phyloP scores from a whole-genome alignment of 106 monocot species.

The Dioscorea dumetorum region DNA sequence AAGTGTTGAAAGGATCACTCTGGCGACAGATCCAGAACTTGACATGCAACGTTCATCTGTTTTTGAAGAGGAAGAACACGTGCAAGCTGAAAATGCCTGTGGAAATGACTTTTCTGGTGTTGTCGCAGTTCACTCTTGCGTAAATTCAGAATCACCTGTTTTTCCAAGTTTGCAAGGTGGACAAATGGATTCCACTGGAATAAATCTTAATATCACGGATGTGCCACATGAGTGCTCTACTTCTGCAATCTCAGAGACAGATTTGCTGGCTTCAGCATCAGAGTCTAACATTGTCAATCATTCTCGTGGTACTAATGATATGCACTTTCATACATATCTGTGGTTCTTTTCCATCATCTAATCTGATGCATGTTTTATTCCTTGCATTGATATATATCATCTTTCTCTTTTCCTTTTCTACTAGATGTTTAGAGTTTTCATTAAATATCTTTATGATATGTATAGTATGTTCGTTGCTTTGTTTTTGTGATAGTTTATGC shows the following conservation, averaged over 20 bases:
- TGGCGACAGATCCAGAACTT: conserved; percentile 3
- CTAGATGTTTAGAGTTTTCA: too few species aligned
- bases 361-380: too few species aligned
- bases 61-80: neutral
- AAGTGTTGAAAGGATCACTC: conserved; percentile 9
- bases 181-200: conserved; percentile 2
- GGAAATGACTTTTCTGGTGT: conserved; percentile 15
- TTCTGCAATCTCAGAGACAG: conserved; percentile 19
- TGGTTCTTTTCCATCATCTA: too few species aligned
- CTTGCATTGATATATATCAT: too few species aligned
- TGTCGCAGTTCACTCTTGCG: conserved; percentile 1
- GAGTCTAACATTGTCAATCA: conserved; percentile 18
- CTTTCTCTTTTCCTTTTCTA: too few species aligned
- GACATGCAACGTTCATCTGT: conserved; percentile 1
- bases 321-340: neutral
- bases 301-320: conserved; percentile 11
- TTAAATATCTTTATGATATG: too few species aligned
- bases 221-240: conserved; percentile 4
- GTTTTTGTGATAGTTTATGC: too few species aligned
- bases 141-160: conserved; percentile 1
- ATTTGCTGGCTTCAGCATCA: conserved; percentile 3
- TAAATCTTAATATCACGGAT: conserved; percentile 5
- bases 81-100: conserved; percentile 4
- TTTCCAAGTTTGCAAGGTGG: neutral
- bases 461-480: too few species aligned